Conservation (phyloP, 441 rosid species). For the Adansonia rubrostipa region DNA sequence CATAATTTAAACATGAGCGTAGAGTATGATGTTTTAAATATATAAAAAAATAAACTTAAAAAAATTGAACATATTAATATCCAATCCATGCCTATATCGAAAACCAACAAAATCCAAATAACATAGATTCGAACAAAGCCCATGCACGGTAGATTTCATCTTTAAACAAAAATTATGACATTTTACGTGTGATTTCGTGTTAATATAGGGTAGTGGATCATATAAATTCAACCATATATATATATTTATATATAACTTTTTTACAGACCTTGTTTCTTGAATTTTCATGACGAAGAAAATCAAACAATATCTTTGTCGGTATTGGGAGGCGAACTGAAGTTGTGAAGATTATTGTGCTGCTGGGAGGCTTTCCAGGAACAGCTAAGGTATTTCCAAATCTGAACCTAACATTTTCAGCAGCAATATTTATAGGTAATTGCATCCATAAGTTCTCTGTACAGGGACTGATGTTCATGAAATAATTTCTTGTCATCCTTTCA, state of each 20-base stretch:
- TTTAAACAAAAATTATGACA: not conserved
- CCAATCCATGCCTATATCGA: too few relatives aligned
- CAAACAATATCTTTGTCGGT: conserved; percentile 37
- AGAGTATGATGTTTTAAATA: too few relatives aligned
- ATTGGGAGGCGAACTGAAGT: conserved; percentile 41
- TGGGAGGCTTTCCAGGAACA: conserved; percentile 26
- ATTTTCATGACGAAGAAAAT: conserved; percentile 40
- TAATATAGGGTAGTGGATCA: too few relatives aligned
- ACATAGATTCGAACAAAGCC: too few relatives aligned
- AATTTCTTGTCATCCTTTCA: conserved; percentile 47
- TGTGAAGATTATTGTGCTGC: conserved; percentile 37
- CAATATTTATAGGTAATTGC: conserved; percentile 27
- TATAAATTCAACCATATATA: not conserved
- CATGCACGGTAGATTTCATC: not conserved
- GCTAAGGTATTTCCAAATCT: conserved; percentile 25
- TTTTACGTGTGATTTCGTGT: not conserved
- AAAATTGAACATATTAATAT: too few relatives aligned
- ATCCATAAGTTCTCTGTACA: conserved; percentile 42
- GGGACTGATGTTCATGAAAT: conserved; percentile 33
- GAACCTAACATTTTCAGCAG: conserved; percentile 41
- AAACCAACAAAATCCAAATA: too few relatives aligned
- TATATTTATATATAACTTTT: not conserved
- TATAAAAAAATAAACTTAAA: too few relatives aligned
- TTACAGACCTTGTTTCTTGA: conserved; percentile 45
- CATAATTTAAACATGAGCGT: too few relatives aligned